Conservation (phyloP, 208 protist genomes). For the Wallacemonas collosoma region DNA sequence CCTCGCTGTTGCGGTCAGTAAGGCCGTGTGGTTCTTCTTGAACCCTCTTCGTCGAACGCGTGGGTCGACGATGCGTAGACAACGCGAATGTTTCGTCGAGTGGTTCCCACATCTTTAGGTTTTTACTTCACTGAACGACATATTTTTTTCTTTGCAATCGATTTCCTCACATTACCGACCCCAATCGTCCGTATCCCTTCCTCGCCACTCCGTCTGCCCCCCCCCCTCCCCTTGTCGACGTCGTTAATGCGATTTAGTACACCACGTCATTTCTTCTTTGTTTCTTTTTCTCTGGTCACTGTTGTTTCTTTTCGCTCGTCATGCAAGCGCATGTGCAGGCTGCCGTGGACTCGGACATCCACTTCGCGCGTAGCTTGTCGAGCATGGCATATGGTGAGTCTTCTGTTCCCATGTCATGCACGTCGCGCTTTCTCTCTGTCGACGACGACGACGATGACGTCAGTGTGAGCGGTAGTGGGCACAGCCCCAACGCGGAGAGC, state of each 20-base stretch:
- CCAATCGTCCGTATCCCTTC: no score
- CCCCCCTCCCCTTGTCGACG: no score
- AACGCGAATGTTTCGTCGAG: no score
- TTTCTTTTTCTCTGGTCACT: not conserved
- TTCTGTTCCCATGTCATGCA: conserved; percentile 9
- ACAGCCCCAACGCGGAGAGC: not conserved
- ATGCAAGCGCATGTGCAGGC: conserved; percentile 15
- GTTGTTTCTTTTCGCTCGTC: not conserved
- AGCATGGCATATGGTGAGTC: conserved; percentile 8
- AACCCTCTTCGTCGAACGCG: no score
- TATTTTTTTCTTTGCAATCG: no score
- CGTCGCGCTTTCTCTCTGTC: conserved; percentile 10
- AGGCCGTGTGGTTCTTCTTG: no score
- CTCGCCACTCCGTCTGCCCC: no score
- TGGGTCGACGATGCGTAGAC: no score
- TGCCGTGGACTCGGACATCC: conserved; percentile 10
- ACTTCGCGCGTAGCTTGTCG: conserved; percentile 14
- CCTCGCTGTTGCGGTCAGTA: no score
- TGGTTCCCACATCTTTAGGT: no score
- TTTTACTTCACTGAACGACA: no score
- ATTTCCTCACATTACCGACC: no score
- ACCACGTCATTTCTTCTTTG: not conserved
- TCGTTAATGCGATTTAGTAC: conserved; percentile 2
- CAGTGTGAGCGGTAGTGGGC: not conserved
- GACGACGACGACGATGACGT: conserved; percentile 11